phyloP scores from a whole-genome alignment of 768 basidiomycete genomes.

The Kondoa subrosea region DNA sequence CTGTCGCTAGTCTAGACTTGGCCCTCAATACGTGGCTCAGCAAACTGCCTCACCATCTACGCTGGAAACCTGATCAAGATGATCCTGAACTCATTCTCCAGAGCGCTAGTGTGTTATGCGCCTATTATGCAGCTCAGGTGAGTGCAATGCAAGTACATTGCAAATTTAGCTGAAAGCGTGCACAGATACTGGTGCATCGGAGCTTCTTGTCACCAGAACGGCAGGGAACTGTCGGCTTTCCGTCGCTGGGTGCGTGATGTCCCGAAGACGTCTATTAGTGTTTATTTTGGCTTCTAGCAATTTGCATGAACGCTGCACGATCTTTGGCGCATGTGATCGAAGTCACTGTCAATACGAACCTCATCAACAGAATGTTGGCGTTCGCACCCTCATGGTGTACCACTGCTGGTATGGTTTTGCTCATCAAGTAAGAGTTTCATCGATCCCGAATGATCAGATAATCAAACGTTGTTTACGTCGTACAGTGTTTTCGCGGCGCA shows the following conservation, averaged over 20 bases:
- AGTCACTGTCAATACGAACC: constrained; percentile 36
- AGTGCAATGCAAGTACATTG: neutral
- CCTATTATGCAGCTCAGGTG: constrained; percentile 42
- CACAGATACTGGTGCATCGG: constrained; percentile 58
- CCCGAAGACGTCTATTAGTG: too few species aligned
- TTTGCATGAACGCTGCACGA: constrained; percentile 65
- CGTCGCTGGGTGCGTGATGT: constrained; percentile 34
- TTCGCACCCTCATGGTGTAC: constrained; percentile 31
- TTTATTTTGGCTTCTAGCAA: constrained; percentile 36
- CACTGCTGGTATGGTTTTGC: constrained; percentile 42
- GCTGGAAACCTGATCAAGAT: constrained; percentile 43
- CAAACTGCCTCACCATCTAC: constrained; percentile 41
- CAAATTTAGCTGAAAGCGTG: constrained; percentile 10
- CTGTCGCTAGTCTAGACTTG: constrained; percentile 41
- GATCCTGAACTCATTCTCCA: constrained; percentile 43
- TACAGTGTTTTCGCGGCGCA: constrained; percentile 36
- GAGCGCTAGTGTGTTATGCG: constrained; percentile 43
- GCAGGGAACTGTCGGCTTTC: constrained; percentile 33
- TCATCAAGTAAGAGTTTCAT: constrained; percentile 40
- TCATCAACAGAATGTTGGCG: constrained; percentile 15
- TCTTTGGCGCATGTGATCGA: constrained; percentile 58
- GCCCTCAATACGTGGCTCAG: constrained; percentile 59
- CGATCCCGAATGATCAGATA: neutral
- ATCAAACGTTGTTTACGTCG: neutral
- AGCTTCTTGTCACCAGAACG: constrained; percentile 44